Evolutionary conservation across 2,329 filamentous ascomycete genomes (phyloP).

Genomic region (Colletotrichum kahawae): DNA sequence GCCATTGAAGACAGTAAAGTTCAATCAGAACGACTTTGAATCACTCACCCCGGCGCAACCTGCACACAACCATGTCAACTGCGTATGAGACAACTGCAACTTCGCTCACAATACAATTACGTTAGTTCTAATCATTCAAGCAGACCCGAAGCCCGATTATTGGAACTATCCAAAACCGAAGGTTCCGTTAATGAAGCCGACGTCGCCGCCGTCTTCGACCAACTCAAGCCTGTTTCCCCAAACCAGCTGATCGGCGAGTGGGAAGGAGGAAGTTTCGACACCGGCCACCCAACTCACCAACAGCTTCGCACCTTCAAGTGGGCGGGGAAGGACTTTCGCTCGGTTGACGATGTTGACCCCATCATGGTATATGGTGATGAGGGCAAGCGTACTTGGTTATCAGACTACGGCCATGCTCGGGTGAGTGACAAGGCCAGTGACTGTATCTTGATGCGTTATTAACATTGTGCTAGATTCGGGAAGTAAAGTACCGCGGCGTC

Average conservation of each 20-base stretch:
- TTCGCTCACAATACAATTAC: too few relatives aligned
- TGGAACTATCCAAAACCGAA: not conserved
- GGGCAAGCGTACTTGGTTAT: conserved; percentile 13
- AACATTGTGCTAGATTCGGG: conserved; percentile 23
- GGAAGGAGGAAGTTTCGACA: conserved; percentile 31
- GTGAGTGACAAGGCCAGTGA: not conserved
- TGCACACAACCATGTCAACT: not conserved
- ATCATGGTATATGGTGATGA: conserved; percentile 27
- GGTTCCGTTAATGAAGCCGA: not conserved
- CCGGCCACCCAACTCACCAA: conserved; percentile 27
- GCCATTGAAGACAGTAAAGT: not conserved
- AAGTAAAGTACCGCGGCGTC: conserved; percentile 27
- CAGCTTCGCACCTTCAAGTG: conserved; percentile 29
- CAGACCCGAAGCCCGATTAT: not conserved
- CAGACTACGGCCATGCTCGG: conserved; percentile 14
- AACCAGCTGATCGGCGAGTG: conserved; percentile 32
- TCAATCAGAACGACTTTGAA: not conserved
- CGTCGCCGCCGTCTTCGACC: conserved; percentile 16
- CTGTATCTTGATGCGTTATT: not conserved
- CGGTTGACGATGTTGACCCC: conserved; percentile 33
- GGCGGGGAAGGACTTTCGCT: conserved; percentile 34
- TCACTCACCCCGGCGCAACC: fast-evolving
- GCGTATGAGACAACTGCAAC: not conserved
- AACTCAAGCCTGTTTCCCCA: conserved; percentile 27
- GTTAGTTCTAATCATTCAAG: too few relatives aligned